Base-by-base conservation (phyloP, 2,329 filamentous ascomycete species). In the Cladorrhinum sp. region DNA sequence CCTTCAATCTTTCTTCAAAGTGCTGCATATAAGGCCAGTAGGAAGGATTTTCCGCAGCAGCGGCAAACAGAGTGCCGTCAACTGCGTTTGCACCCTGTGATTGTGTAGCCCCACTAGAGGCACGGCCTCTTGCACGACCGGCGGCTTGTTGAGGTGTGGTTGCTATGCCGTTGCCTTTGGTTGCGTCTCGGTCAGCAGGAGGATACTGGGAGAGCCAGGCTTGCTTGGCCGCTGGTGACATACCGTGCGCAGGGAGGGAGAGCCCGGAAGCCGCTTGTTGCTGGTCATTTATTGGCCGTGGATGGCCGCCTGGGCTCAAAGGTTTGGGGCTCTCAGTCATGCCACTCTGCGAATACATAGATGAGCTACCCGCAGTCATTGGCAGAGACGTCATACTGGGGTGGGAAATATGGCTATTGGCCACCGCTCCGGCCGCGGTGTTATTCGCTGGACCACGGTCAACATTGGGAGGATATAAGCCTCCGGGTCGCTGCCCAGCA, bases 311-410 rank as follows among this genome's bases (percentile, higher is more conserved):
- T n/a, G 89, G 89, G 62, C 88, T 92, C 45, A 96, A 79, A 3
- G 92, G 89, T 71, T 93, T 96, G 0, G 92, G 92, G 66, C 91
- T 96, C 74, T 96, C 92, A 2, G 90, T 95, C 78, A 96, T 90
- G 61, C 78, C 83, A 57, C 84, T 83, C 65, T 92, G 87, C 8
- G 86, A 83, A 71, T 91, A 96, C 65, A 92, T 82, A 18, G 82
- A 83, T 51, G 78, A 78, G 61, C 77, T 79, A 50, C 77, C 77
- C 48, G 76, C 75, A 56, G 75, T 76, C 25, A 81, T 71, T 7
- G 81, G 77, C 55, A 80, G 67, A 13, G 80, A 81, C 2, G 80
- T 79, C 32, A 81, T 75, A 67, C 78, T 83, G 10, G 80, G 78
- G 58, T 77, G 80, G 2, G 79, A 73, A 13, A 80, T 79, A 62